Evolutionary conservation across 2,329 filamentous ascomycete genomes (phyloP), one percentile per base, ranked within the genome.

Genomic region (Beauveria rudraprayagi): DNA sequence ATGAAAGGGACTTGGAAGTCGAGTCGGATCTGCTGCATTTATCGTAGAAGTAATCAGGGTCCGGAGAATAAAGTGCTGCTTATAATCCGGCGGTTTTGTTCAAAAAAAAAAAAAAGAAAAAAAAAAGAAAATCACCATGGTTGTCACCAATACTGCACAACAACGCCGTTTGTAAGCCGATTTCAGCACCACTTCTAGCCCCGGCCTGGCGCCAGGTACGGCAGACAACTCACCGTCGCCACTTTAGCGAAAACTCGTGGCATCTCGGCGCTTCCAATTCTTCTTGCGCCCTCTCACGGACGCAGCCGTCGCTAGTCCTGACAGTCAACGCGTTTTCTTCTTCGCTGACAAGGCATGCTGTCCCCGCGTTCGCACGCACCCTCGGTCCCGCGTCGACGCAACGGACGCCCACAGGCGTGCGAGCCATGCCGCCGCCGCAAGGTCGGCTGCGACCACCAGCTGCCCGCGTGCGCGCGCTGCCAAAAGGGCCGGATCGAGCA

Each of bases 371-470:
- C 28, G 43, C 48, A 53, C 40, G 44, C 51, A 48, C 14, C 52
- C 16, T 47, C 61, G 11, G 61, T 63, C 11, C 61, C 61, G 3
- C 51, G 61, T 1, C 51, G 61, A 6, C 57, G 61, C 16, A 63
- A 63, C n/a, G 61, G 61, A 22, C 61, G 61, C 5, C 57, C 64
- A 0, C 63, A 66, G 28, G 60, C 62, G n/a, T 64, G 64, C 24
- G 67, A 74, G 68, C 72, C 72, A n/a, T 75, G 72, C 46, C 69
- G 70, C 44, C 70, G 69, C 57, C 70, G 72, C 17, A 74, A 75
- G 59, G 69, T 75, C n/a, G 72, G 73, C 14, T 76, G 74, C 64
- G 73, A 76, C 60, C 72, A 75, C 58, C 63, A 66, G 0, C 70
- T 70, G 10, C 73, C 73, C 0, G 56, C 70, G 17, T 76, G 73